phyloP scores from a whole-genome alignment of 1,139 yeast genomes.

The Diutina sp. region DNA sequence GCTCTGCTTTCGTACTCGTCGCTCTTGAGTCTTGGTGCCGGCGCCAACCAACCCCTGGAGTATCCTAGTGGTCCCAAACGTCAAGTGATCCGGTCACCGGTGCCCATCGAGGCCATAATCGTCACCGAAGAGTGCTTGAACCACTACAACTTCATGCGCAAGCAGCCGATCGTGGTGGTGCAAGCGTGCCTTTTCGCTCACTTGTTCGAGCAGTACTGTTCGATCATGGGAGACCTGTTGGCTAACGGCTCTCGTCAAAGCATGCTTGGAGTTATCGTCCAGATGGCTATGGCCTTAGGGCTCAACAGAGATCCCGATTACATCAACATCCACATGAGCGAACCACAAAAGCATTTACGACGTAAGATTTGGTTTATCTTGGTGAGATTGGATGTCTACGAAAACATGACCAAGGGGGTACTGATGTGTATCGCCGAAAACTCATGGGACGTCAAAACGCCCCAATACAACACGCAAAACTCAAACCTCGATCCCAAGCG shows the following conservation, averaged over 20 bases:
- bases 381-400: conserved; percentile 5
- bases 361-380: conserved; percentile 7
- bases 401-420: conserved; percentile 4
- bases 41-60: neutral
- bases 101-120: neutral
- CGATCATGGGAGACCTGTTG: neutral
- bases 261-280: conserved; percentile 4
- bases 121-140: neutral
- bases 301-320: conserved; percentile 7
- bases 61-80: neutral
- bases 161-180: neutral
- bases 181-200: neutral
- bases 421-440: conserved; percentile 3
- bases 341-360: conserved; percentile 5
- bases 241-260: neutral
- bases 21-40: neutral
- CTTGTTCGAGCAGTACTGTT: neutral
- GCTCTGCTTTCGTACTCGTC: neutral
- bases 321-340: conserved; percentile 3
- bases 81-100: neutral
- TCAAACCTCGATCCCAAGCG: conserved; percentile 5
- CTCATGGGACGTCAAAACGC: conserved; percentile 5
- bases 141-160: neutral
- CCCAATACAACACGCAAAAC: conserved; percentile 3
- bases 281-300: conserved; percentile 5